Percentiles rank a stretch among this genome's conserved stretches.
These are phyloP conservation scores for Hygrocybe coccinea DNA, from an alignment of 768 basidiomycete genomes.

Conservation along the genomic window DNA sequence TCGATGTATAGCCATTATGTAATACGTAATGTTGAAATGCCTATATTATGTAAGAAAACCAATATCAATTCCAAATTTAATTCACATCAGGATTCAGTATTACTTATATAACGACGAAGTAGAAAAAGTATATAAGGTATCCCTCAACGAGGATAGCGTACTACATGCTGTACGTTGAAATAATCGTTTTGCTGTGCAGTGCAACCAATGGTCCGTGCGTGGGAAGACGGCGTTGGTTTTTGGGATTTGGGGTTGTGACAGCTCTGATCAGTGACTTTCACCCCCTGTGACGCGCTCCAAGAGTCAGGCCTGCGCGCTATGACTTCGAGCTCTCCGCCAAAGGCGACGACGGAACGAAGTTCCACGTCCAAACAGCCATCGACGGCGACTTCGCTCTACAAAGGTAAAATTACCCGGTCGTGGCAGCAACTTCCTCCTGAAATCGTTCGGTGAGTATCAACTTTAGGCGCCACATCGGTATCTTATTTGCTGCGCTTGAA, in stretches of 20 bases:
- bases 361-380: constrained; percentile 24
- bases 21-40: too few relatives aligned
- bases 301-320: neutral
- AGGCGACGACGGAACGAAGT: constrained; percentile 12
- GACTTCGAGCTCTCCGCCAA: neutral
- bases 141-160: too few relatives aligned
- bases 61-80: too few relatives aligned
- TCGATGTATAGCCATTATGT: too few relatives aligned
- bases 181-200: neutral
- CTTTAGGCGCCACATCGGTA: neutral
- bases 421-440: constrained; percentile 62
- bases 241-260: constrained; percentile 1
- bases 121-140: too few relatives aligned
- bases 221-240: constrained; percentile 1
- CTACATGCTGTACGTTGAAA: too few relatives aligned
- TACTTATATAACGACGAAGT: too few relatives aligned
- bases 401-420: constrained; percentile 55
- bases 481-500: constrained; percentile 10
- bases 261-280: neutral
- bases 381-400: constrained; percentile 27
- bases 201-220: constrained; percentile 5
- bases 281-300: neutral
- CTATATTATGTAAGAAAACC: too few relatives aligned
- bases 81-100: too few relatives aligned
- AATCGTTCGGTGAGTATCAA: constrained; percentile 48